Evolutionary conservation across 176 grass and related monocot genomes (phyloP).

Genomic region (Juncus inflexus): DNA sequence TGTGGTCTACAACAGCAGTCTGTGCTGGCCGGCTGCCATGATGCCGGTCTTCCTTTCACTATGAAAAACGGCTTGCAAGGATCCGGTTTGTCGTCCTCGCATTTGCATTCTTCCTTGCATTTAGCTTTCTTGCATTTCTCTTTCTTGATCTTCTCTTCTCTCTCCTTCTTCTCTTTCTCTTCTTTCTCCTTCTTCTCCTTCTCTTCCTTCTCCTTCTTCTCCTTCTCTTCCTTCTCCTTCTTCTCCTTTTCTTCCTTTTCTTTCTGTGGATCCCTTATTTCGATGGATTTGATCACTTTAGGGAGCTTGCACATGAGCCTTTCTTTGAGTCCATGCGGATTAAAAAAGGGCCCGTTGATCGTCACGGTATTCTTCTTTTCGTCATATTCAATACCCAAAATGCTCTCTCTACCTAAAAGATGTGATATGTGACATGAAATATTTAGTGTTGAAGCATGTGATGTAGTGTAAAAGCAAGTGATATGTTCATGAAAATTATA

Average conservation of each 20-base stretch:
- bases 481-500: not conserved
- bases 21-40: not conserved
- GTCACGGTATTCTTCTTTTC: not conserved
- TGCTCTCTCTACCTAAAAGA: not conserved
- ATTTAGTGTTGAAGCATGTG: no score
- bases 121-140: no score
- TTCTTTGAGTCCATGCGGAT: slow-evolving; percentile 24
- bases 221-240: not conserved
- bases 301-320: slow-evolving; percentile 9
- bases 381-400: not conserved
- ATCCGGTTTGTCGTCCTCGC: no score
- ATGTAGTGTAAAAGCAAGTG: no score
- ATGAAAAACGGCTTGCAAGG: no score
- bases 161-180: not conserved
- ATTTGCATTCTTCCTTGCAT: no score
- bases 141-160: no score
- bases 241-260: not conserved
- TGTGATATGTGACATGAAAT: no score
- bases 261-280: not conserved
- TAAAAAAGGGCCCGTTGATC: slow-evolving; percentile 1
- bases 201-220: not conserved
- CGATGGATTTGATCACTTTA: slow-evolving; percentile 4
- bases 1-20: slow-evolving; percentile 3
- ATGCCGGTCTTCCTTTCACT: not conserved
- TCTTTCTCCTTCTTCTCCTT: not conserved